Evolutionary conservation across 2,329 filamentous ascomycete genomes (phyloP).

Genomic region (Penicillium thymicola): DNA sequence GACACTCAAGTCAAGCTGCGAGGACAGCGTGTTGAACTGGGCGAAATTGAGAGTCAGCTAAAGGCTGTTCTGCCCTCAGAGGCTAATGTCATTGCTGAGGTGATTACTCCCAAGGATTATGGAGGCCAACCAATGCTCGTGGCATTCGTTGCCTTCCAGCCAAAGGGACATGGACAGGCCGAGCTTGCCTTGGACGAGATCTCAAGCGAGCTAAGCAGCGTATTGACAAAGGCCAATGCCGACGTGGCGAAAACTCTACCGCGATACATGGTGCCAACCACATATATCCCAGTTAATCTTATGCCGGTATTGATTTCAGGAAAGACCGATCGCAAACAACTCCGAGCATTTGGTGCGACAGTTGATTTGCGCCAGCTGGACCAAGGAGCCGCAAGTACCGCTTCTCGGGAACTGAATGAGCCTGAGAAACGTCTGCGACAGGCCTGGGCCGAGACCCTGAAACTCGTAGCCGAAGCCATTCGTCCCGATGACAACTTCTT

Average conservation of each 20-base stretch:
- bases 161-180: slow-evolving; percentile 18
- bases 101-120: slow-evolving; percentile 39
- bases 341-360: slow-evolving; percentile 34
- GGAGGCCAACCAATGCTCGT: slow-evolving; percentile 31
- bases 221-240: slow-evolving; percentile 21
- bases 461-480: slow-evolving; percentile 34
- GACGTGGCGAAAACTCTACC: slow-evolving; percentile 29
- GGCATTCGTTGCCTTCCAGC: slow-evolving; percentile 30
- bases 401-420: slow-evolving; percentile 30
- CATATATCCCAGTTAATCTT: slow-evolving; percentile 43
- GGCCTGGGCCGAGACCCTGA: slow-evolving; percentile 35
- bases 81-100: slow-evolving; percentile 47
- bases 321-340: slow-evolving; percentile 44
- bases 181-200: slow-evolving; percentile 17
- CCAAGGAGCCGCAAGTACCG: slow-evolving; percentile 12
- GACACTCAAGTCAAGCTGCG: slow-evolving; percentile 44
- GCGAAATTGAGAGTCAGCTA: slow-evolving; percentile 41
- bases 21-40: slow-evolving; percentile 44
- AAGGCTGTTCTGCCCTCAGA: slow-evolving; percentile 28
- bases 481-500: slow-evolving; percentile 39
- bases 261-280: slow-evolving; percentile 38
- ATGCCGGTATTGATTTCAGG: slow-evolving; percentile 45
- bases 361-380: slow-evolving; percentile 34
- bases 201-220: slow-evolving; percentile 15
- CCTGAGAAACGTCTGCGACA: slow-evolving; percentile 32